These are phyloP conservation scores for Aspergillus fischeri DNA, from an alignment of 2,329 filamentous ascomycete genomes.

Conservation along the genomic window DNA sequence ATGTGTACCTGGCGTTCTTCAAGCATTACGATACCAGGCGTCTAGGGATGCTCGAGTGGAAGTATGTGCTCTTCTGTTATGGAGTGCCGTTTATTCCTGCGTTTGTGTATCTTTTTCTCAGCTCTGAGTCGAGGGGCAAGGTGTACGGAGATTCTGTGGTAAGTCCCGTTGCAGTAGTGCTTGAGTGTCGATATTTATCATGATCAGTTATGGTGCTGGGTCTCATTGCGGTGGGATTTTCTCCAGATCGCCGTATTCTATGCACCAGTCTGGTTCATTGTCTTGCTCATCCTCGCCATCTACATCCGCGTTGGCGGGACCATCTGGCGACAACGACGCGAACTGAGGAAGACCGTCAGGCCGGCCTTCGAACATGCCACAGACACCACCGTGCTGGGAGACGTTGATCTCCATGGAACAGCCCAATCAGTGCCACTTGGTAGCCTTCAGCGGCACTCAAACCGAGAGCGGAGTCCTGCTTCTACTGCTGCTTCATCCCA, in stretches of 20 bases:
- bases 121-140: constrained; percentile 44
- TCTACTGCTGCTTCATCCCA: not conserved
- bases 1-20: constrained; percentile 75
- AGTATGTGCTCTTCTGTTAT: constrained; percentile 65
- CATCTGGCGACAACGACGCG: not conserved
- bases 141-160: constrained; percentile 66
- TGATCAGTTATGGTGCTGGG: constrained; percentile 65
- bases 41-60: constrained; percentile 62
- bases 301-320: constrained; percentile 20
- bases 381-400: not conserved
- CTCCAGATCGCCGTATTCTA: constrained; percentile 71
- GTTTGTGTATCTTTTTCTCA: constrained; percentile 60
- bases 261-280: constrained; percentile 27
- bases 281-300: constrained; percentile 8
- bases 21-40: constrained; percentile 60
- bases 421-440: not conserved
- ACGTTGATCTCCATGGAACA: not conserved
- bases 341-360: not conserved
- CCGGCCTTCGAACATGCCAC: not conserved
- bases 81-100: constrained; percentile 65
- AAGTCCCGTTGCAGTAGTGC: constrained; percentile 24
- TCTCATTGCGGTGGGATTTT: constrained; percentile 60
- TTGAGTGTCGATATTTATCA: not conserved
- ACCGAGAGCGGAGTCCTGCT: not conserved
- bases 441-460: not conserved